Conservation (phyloP, 176 grass and related monocot genomes). For the Ananas comosus region DNA sequence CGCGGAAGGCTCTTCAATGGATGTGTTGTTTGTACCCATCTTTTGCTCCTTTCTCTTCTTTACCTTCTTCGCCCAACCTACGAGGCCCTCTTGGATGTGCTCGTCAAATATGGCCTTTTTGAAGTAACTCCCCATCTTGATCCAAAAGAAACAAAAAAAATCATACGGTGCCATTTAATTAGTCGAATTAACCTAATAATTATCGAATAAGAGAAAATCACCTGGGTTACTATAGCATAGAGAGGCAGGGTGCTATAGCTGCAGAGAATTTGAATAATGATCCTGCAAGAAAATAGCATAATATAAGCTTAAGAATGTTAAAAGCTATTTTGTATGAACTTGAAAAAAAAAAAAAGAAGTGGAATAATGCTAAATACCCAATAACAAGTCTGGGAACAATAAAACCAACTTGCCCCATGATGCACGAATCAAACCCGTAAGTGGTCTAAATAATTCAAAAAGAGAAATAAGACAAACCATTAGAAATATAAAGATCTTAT, state of each 20-base stretch:
- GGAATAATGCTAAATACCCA: slow-evolving; percentile 30
- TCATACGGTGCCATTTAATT: background rate
- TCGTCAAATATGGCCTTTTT: slow-evolving; percentile 83
- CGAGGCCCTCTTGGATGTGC: slow-evolving; percentile 57
- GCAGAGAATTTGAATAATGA: slow-evolving; percentile 63
- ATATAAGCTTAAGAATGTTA: slow-evolving; percentile 4
- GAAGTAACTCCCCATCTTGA: slow-evolving; percentile 78
- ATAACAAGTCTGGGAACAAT: slow-evolving; percentile 70
- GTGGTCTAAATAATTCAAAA: slow-evolving; percentile 39
- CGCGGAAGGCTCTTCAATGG: slow-evolving; percentile 8
- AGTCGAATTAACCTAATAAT: background rate
- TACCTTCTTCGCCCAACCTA: slow-evolving; percentile 55
- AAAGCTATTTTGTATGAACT: background rate
- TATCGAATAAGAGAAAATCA: background rate
- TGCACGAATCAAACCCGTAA: slow-evolving; percentile 78
- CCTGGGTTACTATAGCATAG: slow-evolving; percentile 88
- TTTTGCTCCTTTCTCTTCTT: slow-evolving; percentile 33
- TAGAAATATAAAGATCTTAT: background rate
- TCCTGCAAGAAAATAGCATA: slow-evolving; percentile 25
- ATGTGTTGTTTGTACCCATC: background rate
- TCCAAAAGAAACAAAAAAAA: slow-evolving; percentile 15
- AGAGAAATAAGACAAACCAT: background rate
- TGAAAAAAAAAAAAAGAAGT: background rate
- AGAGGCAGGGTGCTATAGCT: slow-evolving; percentile 89
- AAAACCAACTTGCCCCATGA: slow-evolving; percentile 66